Evolutionary conservation across 257 asterid genomes (phyloP), one percentile per base, ranked within the genome.

Genomic region (Nemophila menziesii): DNA sequence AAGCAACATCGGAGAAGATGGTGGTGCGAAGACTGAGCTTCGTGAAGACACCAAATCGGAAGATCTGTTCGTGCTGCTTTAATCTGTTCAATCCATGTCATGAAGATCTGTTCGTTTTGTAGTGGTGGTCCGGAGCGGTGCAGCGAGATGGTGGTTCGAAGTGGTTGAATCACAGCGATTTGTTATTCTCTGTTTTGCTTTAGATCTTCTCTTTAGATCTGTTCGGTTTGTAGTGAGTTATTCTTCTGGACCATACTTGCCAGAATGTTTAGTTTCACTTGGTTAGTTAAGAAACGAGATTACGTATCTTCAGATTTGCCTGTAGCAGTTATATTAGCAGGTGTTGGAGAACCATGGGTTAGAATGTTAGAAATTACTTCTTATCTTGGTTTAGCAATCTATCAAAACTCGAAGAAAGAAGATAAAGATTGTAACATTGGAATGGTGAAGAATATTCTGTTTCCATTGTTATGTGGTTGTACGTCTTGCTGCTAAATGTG

Each of bases 341-440:
- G 76, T 0, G 82, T 89, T 0, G 98, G 98, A 53, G 96, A 84
- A 67, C 93, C 95, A 16, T 89, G 98, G 98, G 68, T 89, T 42
- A 63, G 95, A 60, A 47, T 70, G 5, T n/a, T 66, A 14, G 76
- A 41, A 23, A 75, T 84, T 63, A 56, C 40, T 9, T 76, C 78
- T 13, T 84, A 63, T 63, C 34, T 73, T 58, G 73, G 67, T n/a
- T 43, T 89, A 75, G 98, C 94, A 42, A 49, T 78, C 19, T 12
- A 59, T 49, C 72, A 69, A 41, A 68, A 54, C 16, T 63, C 69
- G n/a, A 62, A 56, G 41, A n/a, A n/a, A n/a, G n/a, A n/a, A n/a
- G 58, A 49, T 38, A 75, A 48, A 46, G 60, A 33, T 4, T 73
- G 23, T 42, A 63, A 33, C 12, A 29, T 9, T 4, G 59, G 68